A percentile compares a stretch with the other conserved stretches of the same genome.
phyloP scores from a whole-genome alignment of 1,284 basidiomycete species.

The Puccinia novopanici region DNA sequence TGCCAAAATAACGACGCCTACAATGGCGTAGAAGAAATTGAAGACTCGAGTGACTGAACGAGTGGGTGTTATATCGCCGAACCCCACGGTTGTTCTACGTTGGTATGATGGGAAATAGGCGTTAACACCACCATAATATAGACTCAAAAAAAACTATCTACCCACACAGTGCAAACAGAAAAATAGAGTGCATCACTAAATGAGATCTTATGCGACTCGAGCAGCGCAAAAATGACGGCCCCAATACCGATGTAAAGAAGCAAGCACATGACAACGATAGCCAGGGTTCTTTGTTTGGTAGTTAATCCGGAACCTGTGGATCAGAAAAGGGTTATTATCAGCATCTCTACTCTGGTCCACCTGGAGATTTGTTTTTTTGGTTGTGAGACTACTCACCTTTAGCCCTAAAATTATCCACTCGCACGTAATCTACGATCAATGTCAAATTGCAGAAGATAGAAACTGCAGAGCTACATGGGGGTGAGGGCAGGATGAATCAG shows the following conservation, averaged over 20 bases:
- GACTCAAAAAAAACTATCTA: not conserved
- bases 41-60: slow-evolving; percentile 30
- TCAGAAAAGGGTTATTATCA: not conserved
- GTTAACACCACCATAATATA: not conserved
- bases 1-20: slow-evolving; percentile 34
- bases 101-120: not conserved
- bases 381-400: slow-evolving; percentile 32
- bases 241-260: slow-evolving; percentile 38
- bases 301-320: slow-evolving; percentile 48
- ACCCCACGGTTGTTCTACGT: slow-evolving; percentile 46
- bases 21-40: slow-evolving; percentile 46
- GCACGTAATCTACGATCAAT: slow-evolving; percentile 28
- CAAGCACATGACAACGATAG: slow-evolving; percentile 33
- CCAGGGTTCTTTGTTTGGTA: slow-evolving; percentile 49
- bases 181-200: slow-evolving; percentile 49
- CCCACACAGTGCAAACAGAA: slow-evolving; percentile 46
- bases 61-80: slow-evolving; percentile 47
- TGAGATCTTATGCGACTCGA: slow-evolving; percentile 11
- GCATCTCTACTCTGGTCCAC: not conserved
- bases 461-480: slow-evolving; percentile 2
- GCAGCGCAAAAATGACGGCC: slow-evolving; percentile 25
- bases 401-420: slow-evolving; percentile 41
- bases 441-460: slow-evolving; percentile 29
- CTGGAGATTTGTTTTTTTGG: not conserved
- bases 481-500: not conserved